Percentiles rank a stretch among this genome's conserved stretches.
Evolutionary conservation across 768 basidiomycete species (phyloP).

Genomic region (Lactifluus pinguis): DNA sequence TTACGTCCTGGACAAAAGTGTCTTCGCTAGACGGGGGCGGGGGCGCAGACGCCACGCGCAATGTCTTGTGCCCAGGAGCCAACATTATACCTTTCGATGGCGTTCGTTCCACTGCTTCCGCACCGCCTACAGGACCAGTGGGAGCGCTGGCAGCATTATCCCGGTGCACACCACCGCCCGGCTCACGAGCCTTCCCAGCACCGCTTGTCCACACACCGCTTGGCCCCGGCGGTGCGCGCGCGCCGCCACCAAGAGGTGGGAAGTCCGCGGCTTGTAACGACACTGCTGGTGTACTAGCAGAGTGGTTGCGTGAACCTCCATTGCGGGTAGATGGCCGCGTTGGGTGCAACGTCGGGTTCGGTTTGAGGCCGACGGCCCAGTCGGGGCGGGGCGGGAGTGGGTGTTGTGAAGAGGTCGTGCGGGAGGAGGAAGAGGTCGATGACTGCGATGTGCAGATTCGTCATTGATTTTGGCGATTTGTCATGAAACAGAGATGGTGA

Average conservation of each 20-base stretch:
- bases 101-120: constrained; percentile 4
- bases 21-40: constrained; percentile 31
- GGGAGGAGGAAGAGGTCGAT: constrained; percentile 74
- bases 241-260: constrained; percentile 22
- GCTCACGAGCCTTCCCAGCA: constrained; percentile 13
- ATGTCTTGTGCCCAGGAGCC: background rate
- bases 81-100: constrained; percentile 3
- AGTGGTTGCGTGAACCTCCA: constrained; percentile 38
- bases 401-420: constrained; percentile 63
- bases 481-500: background rate
- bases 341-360: constrained; percentile 57
- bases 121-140: background rate
- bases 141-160: background rate
- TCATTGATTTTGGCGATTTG: background rate
- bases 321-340: constrained; percentile 35
- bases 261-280: constrained; percentile 26
- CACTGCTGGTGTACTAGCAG: constrained; percentile 31
- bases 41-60: background rate
- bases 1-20: constrained; percentile 74
- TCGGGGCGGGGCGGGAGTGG: constrained; percentile 79
- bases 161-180: background rate
- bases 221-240: constrained; percentile 36
- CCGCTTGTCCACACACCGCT: constrained; percentile 52
- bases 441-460: constrained; percentile 35
- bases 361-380: constrained; percentile 81